Evolutionary conservation across 306 rosid genomes (phyloP).

Genomic region (Astragalus glycyphyllos): DNA sequence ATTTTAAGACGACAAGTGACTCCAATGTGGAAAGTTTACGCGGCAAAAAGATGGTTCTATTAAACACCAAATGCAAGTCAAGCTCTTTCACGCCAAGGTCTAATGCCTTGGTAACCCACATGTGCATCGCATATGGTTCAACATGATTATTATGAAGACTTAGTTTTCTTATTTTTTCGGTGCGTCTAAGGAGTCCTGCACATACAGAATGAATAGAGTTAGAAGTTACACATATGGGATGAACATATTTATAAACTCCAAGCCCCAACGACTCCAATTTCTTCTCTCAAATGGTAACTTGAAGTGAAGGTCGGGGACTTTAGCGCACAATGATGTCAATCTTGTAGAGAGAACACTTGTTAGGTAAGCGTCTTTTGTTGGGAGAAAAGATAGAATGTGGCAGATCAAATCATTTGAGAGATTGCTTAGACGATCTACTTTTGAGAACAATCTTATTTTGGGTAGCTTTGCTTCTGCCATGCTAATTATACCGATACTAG

Average conservation of each 20-base stretch:
- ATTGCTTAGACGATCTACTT: neutral
- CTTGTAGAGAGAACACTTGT: neutral
- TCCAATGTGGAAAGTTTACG: neutral
- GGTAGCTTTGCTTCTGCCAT: neutral
- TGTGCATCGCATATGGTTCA: neutral
- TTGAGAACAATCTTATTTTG: neutral
- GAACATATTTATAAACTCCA: too few species aligned
- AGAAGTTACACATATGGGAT: too few species aligned
- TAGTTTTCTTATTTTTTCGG: neutral
- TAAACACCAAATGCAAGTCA: neutral
- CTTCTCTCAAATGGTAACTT: neutral
- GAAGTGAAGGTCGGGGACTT: neutral
- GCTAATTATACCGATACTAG: too few species aligned
- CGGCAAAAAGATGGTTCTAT: neutral
- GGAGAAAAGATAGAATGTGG: neutral
- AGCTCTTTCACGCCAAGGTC: neutral
- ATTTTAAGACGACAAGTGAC: neutral
- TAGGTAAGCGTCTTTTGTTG: neutral
- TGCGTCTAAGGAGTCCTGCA: neutral
- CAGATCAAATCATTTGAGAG: neutral
- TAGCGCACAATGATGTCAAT: neutral
- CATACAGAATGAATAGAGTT: neutral
- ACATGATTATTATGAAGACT: neutral
- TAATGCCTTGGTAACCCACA: neutral
- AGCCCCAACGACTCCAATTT: too few species aligned